These are phyloP conservation scores for Talaromyces adpressus DNA, from an alignment of 495 filamentous ascomycete genomes.

Conservation along the genomic window DNA sequence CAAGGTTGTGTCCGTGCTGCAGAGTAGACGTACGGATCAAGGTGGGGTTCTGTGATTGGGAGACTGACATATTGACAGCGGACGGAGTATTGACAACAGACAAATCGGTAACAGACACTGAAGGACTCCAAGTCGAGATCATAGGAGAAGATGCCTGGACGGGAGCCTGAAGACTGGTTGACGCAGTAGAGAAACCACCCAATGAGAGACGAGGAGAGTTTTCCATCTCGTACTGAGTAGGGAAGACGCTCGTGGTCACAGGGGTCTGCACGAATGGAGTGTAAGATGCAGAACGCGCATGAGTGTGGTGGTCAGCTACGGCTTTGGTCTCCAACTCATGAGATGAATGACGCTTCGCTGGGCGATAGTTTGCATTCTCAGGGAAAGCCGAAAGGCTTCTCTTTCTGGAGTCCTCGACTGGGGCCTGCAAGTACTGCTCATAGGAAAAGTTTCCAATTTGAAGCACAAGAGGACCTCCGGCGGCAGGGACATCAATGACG, in stretches of 20 bases:
- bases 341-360: conserved; percentile 38
- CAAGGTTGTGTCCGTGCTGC: conserved; percentile 45
- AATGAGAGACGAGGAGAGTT: conserved; percentile 23
- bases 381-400: conserved; percentile 45
- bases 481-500: conserved; percentile 59
- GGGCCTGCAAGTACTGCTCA: conserved; percentile 34
- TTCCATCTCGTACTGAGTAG: conserved; percentile 21
- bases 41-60: conserved; percentile 49
- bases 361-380: conserved; percentile 26
- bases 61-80: conserved; percentile 34
- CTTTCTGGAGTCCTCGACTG: conserved; percentile 36
- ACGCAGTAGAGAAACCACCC: conserved; percentile 24
- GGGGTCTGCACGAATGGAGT: conserved; percentile 38
- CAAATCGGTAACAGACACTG: conserved; percentile 23
- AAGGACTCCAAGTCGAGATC: conserved; percentile 39
- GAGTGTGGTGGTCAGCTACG: conserved; percentile 17
- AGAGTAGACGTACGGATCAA: conserved; percentile 83
- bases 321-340: conserved; percentile 36
- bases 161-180: conserved; percentile 25
- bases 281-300: conserved; percentile 34
- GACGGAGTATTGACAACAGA: conserved; percentile 25
- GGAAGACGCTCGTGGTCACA: conserved; percentile 27
- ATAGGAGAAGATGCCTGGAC: conserved; percentile 37
- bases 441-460: conserved; percentile 78
- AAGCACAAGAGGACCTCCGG: conserved; percentile 51